These are phyloP conservation scores for Russula olivacea DNA, from an alignment of 768 basidiomycete species.

Conservation along the genomic window DNA sequence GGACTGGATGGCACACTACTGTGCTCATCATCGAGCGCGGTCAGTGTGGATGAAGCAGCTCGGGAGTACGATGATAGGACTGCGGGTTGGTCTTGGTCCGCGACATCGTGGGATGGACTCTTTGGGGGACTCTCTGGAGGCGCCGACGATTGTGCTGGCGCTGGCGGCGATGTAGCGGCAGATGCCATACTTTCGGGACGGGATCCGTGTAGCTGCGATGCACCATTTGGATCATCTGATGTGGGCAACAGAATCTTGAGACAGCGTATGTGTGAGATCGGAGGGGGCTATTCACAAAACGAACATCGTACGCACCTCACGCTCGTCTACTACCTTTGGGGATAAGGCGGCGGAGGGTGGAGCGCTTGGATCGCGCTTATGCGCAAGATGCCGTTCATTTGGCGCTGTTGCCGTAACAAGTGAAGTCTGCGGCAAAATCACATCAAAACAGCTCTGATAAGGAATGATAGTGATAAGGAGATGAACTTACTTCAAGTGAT, in stretches of 20 bases:
- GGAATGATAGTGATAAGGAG: constrained; percentile 11
- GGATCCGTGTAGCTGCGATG: not conserved
- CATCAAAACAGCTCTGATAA: constrained; percentile 9
- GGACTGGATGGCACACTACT: not conserved
- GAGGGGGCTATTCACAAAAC: not conserved
- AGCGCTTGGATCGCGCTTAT: not conserved
- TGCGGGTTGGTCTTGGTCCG: not conserved
- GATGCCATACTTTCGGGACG: not conserved
- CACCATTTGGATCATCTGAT: not conserved
- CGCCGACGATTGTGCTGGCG: not conserved
- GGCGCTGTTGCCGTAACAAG: not conserved
- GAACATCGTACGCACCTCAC: constrained; percentile 1
- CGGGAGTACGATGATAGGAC: not conserved
- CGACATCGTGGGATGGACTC: not conserved
- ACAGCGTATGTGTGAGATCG: not conserved
- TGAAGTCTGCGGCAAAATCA: not conserved
- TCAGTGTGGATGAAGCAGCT: constrained; percentile 15
- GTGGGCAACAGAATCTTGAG: not conserved
- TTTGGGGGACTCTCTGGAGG: not conserved
- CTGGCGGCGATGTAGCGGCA: not conserved
- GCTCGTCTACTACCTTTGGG: not conserved
- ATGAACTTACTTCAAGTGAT: not conserved
- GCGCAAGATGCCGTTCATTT: not conserved
- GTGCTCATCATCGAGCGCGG: not conserved
- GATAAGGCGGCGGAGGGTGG: not conserved